Evolutionary conservation across 148 eudicot species (phyloP).

Genomic region (Cornus controversa): DNA sequence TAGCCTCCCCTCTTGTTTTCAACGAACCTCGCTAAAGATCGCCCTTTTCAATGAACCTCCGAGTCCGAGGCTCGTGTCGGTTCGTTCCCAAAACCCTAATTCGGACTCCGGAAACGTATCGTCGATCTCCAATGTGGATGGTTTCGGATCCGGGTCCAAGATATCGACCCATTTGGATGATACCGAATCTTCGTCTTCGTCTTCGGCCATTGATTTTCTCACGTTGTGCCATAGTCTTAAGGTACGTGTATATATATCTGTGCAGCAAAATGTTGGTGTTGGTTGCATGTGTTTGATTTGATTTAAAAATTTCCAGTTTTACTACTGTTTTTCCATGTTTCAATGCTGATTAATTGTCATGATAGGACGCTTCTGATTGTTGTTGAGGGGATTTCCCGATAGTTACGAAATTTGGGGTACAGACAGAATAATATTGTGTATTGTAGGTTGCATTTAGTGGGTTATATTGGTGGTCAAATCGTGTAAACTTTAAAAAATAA

Average conservation of each 20-base stretch:
- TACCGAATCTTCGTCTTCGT: conserved; percentile 39
- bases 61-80: conserved; percentile 31
- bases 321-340: not conserved
- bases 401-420: not conserved
- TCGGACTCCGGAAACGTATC: conserved; percentile 12
- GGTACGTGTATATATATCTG: conserved; percentile 27
- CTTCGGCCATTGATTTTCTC: conserved; percentile 82
- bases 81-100: conserved; percentile 39
- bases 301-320: not conserved
- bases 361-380: not conserved
- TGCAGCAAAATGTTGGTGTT: not conserved
- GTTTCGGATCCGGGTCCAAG: conserved; percentile 19
- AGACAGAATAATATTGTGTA: no score
- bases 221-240: conserved; percentile 79
- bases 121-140: conserved; percentile 9
- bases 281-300: not conserved
- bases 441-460: no score
- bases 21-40: not conserved
- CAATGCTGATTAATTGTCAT: not conserved
- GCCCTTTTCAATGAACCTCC: conserved; percentile 16
- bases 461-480: no score
- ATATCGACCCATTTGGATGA: conserved; percentile 10
- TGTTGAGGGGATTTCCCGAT: not conserved
- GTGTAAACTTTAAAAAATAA: no score
- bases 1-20: not conserved